A percentile compares a stretch with the other conserved stretches of the same genome.
These are phyloP conservation scores for Kregervanrija delftensis DNA, from an alignment of 805 yeast genomes.

Conservation along the genomic window DNA sequence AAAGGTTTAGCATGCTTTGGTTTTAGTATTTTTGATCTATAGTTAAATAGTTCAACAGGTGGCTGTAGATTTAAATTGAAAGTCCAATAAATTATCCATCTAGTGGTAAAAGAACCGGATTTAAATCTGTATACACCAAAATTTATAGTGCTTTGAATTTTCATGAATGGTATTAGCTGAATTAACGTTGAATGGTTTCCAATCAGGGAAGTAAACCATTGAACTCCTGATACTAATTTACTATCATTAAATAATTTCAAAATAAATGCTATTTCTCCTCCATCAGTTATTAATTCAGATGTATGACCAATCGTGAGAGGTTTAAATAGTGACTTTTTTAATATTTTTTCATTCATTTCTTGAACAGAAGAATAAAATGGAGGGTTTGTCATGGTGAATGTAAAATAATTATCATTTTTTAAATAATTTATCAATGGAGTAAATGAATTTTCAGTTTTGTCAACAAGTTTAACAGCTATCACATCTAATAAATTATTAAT, in stretches of 20 bases:
- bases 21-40: not conserved
- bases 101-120: constrained; percentile 21
- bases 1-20: not conserved
- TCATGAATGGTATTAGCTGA: not conserved
- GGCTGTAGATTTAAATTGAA: constrained; percentile 14
- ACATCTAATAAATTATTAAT: constrained; percentile 20
- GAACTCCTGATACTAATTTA: constrained; percentile 1
- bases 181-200: constrained; percentile 10
- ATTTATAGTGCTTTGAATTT: constrained; percentile 8
- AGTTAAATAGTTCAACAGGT: constrained; percentile 9
- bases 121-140: constrained; percentile 27
- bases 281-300: constrained; percentile 34
- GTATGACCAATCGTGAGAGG: constrained; percentile 25
- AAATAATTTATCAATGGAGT: constrained; percentile 2
- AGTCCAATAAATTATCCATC: constrained; percentile 36
- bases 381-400: constrained; percentile 44
- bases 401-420: constrained; percentile 2
- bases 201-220: constrained; percentile 12
- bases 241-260: constrained; percentile 11
- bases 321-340: constrained; percentile 17
- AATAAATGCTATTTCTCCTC: constrained; percentile 42
- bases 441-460: constrained; percentile 3
- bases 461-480: constrained; percentile 13
- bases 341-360: constrained; percentile 25
- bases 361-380: constrained; percentile 37